Percentiles rank a stretch among this genome's conserved stretches.
phyloP scores from a whole-genome alignment of 2,329 filamentous ascomycete species.

The Trichoderma cornu-damae region DNA sequence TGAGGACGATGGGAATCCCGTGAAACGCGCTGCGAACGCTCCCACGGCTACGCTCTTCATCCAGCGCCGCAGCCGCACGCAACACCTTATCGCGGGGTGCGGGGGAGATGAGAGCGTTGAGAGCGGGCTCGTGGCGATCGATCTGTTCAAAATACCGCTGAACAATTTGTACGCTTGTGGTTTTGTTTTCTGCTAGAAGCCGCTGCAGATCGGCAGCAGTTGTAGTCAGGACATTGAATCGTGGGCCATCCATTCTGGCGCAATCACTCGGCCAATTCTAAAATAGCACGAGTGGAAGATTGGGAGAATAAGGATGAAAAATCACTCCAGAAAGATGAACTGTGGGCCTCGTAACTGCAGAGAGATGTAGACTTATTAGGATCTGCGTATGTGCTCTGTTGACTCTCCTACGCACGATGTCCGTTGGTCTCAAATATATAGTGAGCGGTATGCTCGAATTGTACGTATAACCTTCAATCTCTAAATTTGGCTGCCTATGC shows the following conservation, averaged over 20 bases:
- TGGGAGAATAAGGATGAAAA: no score
- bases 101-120: slow-evolving; percentile 22
- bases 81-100: slow-evolving; percentile 18
- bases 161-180: slow-evolving; percentile 13
- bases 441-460: background rate
- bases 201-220: slow-evolving; percentile 13
- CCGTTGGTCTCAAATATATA: no score
- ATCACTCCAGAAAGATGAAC: no score
- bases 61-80: slow-evolving; percentile 18
- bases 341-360: no score
- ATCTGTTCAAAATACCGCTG: slow-evolving; percentile 18
- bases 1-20: slow-evolving; percentile 26
- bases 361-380: no score
- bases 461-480: background rate
- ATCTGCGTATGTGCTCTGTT: no score
- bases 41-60: slow-evolving; percentile 23
- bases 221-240: background rate
- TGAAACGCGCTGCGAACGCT: slow-evolving; percentile 23
- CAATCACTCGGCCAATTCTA: no score
- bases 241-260: background rate
- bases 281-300: no score
- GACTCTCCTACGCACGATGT: no score
- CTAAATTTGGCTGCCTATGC: background rate
- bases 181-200: background rate
- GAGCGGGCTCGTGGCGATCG: slow-evolving; percentile 15